These are phyloP conservation scores for Hypholoma sublateritium DNA, from an alignment of 768 basidiomycete species.

Conservation along the genomic window DNA sequence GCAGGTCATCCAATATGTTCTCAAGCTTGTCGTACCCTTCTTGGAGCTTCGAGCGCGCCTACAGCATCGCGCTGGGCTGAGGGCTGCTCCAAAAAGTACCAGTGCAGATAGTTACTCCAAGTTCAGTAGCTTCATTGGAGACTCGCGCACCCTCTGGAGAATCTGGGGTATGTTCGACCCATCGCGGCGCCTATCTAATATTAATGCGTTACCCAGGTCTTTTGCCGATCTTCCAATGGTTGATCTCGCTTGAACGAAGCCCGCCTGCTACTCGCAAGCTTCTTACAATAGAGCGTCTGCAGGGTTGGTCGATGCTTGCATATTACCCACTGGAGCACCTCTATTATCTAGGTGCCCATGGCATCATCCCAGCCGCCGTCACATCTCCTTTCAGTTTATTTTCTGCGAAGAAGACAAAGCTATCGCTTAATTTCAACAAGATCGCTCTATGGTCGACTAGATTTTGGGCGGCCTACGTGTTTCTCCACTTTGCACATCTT, in stretches of 20 bases:
- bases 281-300: slow-evolving; percentile 76
- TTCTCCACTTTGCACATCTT: slow-evolving; percentile 75
- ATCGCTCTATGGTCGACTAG: slow-evolving; percentile 74
- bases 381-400: slow-evolving; percentile 44
- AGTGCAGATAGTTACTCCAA: slow-evolving; percentile 52
- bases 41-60: slow-evolving; percentile 66
- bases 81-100: slow-evolving; percentile 51
- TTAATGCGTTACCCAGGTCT: slow-evolving; percentile 45
- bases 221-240: slow-evolving; percentile 80
- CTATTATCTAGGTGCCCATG: slow-evolving; percentile 61
- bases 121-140: slow-evolving; percentile 55
- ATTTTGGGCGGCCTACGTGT: slow-evolving; percentile 78
- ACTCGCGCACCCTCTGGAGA: slow-evolving; percentile 74
- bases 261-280: slow-evolving; percentile 70
- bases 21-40: slow-evolving; percentile 69
- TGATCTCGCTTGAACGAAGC: slow-evolving; percentile 70
- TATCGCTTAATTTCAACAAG: slow-evolving; percentile 43
- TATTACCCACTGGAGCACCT: slow-evolving; percentile 83
- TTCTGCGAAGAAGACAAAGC: slow-evolving; percentile 37
- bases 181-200: neutral
- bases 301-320: slow-evolving; percentile 76
- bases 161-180: slow-evolving; percentile 62
- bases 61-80: slow-evolving; percentile 63
- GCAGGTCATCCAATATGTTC: slow-evolving; percentile 71
- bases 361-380: slow-evolving; percentile 57